Evolutionary conservation across 2,329 filamentous ascomycete genomes (phyloP), one percentile per base, ranked within the genome.

Genomic region (Colletotrichum costaricense): DNA sequence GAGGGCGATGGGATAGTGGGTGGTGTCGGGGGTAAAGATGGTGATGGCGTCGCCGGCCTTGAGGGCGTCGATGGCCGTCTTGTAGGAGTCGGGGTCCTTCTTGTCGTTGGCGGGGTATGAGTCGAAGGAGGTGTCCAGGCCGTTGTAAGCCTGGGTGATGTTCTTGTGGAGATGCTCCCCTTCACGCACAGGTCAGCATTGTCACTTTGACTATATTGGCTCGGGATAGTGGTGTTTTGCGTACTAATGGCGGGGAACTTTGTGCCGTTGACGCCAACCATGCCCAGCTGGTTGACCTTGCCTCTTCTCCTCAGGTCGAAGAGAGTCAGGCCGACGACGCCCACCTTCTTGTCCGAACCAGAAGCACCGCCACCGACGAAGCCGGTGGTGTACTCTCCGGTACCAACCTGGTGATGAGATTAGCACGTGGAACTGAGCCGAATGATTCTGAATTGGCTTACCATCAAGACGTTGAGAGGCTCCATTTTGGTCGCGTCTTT

Each of bases 371-470:
- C 92, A 71, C 94, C 95, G 70, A 98, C 95, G 78, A 97, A 98
- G 71, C 95, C 95, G 56, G 96, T 98, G 78, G 96, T 98, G 88
- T 98, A 98, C 88, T 98, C 95, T 79, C 95, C 96, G 12, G 95
- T 98, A 76, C 95, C 95, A 72, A 98, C 90, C 93, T 92, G 74
- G 26, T 35, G 35, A 42, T 78, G 58, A 77, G 59, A 11, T 63
- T 9, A 54, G 66, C 63, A 65, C 76, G 66, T 76, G 30, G 28
- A 7, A 7, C n/a, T 57, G 62, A 52, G 11, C 42, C 56, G n/a
- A 4, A n/a, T 11, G 46, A 12, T 12, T 28, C n/a, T 22, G 8
- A 8, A 49, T 26, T 30, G 19, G 79, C 86, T 80, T 78, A 91
- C 91, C 91, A 93, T 93, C 80, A 93, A 86, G 77, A 93, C 91